phyloP scores from a whole-genome alignment of 345 rosid genomes.

The Bruguiera sexangula region DNA sequence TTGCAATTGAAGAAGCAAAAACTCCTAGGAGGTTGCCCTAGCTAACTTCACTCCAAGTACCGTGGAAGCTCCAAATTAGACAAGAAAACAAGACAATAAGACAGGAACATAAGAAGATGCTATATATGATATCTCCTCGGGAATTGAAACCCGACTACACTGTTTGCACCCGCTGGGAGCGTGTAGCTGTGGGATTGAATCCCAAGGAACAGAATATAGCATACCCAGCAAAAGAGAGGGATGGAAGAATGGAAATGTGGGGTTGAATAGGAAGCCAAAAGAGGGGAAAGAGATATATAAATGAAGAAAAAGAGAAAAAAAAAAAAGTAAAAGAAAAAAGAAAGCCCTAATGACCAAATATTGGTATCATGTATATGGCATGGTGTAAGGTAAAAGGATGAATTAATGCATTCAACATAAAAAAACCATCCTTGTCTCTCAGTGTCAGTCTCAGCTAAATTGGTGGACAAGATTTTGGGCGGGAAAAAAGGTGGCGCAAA shows the following conservation, averaged over 20 bases:
- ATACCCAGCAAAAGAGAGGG: conserved; percentile 14
- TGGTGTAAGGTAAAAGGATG: not conserved
- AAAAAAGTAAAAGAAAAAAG: conserved; percentile 1
- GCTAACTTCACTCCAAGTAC: conserved; percentile 12
- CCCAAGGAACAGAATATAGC: conserved; percentile 31
- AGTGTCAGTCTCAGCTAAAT: conserved; percentile 42
- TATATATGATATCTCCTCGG: conserved; percentile 21
- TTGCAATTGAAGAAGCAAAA: conserved; percentile 7
- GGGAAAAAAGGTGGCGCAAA: conserved; percentile 43
- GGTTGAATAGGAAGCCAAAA: conserved; percentile 35
- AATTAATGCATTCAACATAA: conserved; percentile 30
- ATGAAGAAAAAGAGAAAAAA: too few species aligned
- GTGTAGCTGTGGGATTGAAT: conserved; percentile 44
- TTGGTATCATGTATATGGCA: conserved; percentile 8
- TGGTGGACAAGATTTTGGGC: conserved; percentile 50
- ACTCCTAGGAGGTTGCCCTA: conserved; percentile 5
- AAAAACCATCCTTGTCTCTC: conserved; percentile 40
- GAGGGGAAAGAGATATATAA: too few species aligned
- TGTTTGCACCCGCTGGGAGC: conserved; percentile 1
- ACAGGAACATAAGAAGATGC: not conserved
- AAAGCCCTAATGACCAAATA: conserved; percentile 39
- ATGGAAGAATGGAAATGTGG: conserved; percentile 31
- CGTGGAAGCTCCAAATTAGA: conserved; percentile 16
- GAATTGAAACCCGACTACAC: conserved; percentile 29
- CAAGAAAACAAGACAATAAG: not conserved